Base-by-base conservation (phyloP, 257 asterid genomes). In the Primulina huaijiensis region DNA sequence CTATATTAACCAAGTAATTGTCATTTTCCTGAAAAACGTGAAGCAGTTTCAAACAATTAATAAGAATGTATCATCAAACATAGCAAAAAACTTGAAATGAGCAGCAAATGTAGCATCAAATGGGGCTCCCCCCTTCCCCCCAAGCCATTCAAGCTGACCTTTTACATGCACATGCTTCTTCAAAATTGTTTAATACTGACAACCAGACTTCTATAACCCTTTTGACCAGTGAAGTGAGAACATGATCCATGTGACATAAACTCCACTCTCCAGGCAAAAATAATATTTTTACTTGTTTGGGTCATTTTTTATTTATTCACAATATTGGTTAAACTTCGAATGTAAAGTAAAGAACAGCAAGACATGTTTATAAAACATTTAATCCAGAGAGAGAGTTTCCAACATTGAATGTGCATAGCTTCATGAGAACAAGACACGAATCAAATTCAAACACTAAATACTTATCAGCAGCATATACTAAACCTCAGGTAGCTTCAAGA, bases 111-210 rank as follows among this genome's bases (percentile, higher is more conserved):
- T 62, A 25, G 58, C n/a, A 6, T 66, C 55, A 53, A 64, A 72
- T 30, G 63, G 64, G 23, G 6, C 8, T 4, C 20, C 50, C 76
- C 59, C 11, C 20, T 31, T 7, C 30, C 30, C 30, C 30, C 30
- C 3, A 43, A 73, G 60, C 37, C 68, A 67, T 27, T 34, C 43
- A 72, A 72, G 19, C 57, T 31, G 8, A 11, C 43, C 12, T 27
- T 38, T 37, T 30, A 50, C 57, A 29, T 29, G 74, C 74, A 76
- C 77, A 38, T 72, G 81, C 78, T 72, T 58, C 60, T 57, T 52
- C 65, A 64, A 73, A 31, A 73, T 52, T 50, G 60, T 65, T 20
- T 34, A 27, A 37, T 7, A 30, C 64, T 68, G 46, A 57, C 65
- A 73, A 59, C 37, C n/a, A 34, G 59, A n/a, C 67, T n/a, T 69